A percentile compares a stretch with the other conserved stretches of the same genome.
These are phyloP conservation scores for Multifurca ochricompacta DNA, from an alignment of 768 basidiomycete genomes.

Conservation along the genomic window DNA sequence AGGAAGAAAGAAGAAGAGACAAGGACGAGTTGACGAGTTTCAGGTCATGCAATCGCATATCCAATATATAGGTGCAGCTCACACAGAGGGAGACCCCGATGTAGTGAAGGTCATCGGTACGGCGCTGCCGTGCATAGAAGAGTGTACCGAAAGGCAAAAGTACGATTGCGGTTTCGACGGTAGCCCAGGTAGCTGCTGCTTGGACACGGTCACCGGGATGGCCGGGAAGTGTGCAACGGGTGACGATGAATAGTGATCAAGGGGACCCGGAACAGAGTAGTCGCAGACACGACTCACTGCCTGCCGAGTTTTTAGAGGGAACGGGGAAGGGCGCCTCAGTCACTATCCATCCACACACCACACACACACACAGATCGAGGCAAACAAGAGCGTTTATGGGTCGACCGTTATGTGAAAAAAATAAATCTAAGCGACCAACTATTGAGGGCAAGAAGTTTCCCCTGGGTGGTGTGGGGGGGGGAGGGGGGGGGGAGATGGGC, in stretches of 20 bases:
- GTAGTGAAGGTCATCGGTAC: neutral
- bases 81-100: constrained; percentile 7
- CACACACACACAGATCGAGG: too few relatives aligned
- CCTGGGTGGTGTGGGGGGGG: too few relatives aligned
- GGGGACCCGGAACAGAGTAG: constrained; percentile 18
- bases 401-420: constrained; percentile 10
- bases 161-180: constrained; percentile 10
- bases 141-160: neutral
- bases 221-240: neutral
- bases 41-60: neutral
- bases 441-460: constrained; percentile 12
- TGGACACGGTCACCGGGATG: constrained; percentile 22
- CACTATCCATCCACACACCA: neutral
- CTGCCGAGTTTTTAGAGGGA: constrained; percentile 17
- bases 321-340: constrained; percentile 7
- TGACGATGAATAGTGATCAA: constrained; percentile 14
- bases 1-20: neutral
- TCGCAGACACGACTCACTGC: neutral
- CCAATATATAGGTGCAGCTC: constrained; percentile 10
- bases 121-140: neutral
- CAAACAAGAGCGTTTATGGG: constrained; percentile 8
- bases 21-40: neutral
- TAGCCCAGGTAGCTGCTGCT: constrained; percentile 8
- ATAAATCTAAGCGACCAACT: constrained; percentile 13
- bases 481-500: constrained; percentile 12